These are phyloP conservation scores for Manihot esculenta DNA, from an alignment of 441 rosid species.

Conservation along the genomic window DNA sequence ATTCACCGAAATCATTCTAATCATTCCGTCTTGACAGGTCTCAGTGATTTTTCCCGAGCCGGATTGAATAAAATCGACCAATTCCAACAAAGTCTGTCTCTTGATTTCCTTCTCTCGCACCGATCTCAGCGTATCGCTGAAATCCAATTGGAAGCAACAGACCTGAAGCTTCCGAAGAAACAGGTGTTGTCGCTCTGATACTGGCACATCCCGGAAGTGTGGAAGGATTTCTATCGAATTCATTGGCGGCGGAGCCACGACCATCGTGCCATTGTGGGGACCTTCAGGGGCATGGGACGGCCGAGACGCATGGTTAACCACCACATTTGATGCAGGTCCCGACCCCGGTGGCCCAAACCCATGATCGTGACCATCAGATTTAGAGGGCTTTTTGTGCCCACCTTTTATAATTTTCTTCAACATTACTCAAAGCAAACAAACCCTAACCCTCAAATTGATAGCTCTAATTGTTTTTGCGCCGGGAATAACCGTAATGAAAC, in stretches of 20 bases:
- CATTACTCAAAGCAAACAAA: conserved; percentile 41
- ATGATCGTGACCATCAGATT: conserved; percentile 53
- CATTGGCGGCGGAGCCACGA: conserved; percentile 47
- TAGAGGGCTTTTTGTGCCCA: conserved; percentile 67
- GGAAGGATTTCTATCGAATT: conserved; percentile 70
- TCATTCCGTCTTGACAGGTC: conserved; percentile 79
- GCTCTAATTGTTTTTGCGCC: conserved; percentile 2
- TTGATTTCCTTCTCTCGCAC: conserved; percentile 87
- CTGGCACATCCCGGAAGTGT: conserved; percentile 58
- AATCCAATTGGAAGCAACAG: conserved; percentile 78
- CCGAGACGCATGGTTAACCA: conserved; percentile 71
- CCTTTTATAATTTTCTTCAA: conserved; percentile 86
- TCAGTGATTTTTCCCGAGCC: conserved; percentile 72
- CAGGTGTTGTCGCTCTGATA: conserved; percentile 57
- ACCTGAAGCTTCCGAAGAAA: conserved; percentile 72
- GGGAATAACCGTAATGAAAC: conserved; percentile 21
- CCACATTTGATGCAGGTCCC: conserved; percentile 47
- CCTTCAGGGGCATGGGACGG: conserved; percentile 27
- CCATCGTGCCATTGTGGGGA: conserved; percentile 27
- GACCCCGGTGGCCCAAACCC: conserved; percentile 42
- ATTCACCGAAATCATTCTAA: conserved; percentile 67
- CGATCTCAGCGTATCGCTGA: conserved; percentile 45
- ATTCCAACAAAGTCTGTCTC: conserved; percentile 72
- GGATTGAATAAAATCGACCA: conserved; percentile 78
- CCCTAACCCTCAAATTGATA: conserved; percentile 28